These are phyloP conservation scores for Pedinophyceae sp. DNA, from an alignment of 139 green algal genomes.

Conservation along the genomic window DNA sequence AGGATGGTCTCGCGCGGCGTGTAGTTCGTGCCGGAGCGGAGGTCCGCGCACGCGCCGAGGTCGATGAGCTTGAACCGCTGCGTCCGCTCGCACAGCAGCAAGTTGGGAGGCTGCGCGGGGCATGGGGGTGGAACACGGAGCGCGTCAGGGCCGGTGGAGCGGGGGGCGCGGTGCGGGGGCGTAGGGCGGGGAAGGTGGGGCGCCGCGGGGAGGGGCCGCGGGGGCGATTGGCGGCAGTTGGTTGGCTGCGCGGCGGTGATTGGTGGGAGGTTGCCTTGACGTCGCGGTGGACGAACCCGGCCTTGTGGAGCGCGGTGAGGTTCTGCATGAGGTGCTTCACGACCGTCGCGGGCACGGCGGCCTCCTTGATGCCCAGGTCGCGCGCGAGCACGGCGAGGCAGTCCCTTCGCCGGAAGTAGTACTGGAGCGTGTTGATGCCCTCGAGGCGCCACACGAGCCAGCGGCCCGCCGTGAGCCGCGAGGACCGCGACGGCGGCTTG, in stretches of 20 bases:
- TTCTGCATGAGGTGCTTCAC: constrained; percentile 60
- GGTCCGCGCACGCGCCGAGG: constrained; percentile 68
- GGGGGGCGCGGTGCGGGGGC: too few species aligned
- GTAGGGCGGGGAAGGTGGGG: too few species aligned
- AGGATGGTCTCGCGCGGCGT: constrained; percentile 69
- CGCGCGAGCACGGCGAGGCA: background rate
- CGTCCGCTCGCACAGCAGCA: constrained; percentile 52
- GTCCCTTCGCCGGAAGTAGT: background rate
- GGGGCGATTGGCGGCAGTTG: too few species aligned
- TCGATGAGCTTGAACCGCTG: constrained; percentile 72
- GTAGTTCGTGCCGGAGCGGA: constrained; percentile 80
- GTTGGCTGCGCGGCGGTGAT: too few species aligned
- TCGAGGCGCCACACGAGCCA: constrained; percentile 47
- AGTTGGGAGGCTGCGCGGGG: constrained; percentile 72
- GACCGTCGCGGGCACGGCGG: constrained; percentile 43
- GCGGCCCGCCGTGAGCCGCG: background rate
- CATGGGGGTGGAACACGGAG: too few species aligned
- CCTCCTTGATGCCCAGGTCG: background rate
- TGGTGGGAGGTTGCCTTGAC: too few species aligned
- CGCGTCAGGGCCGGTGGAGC: too few species aligned
- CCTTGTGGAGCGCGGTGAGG: constrained; percentile 59
- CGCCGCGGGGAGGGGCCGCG: too few species aligned
- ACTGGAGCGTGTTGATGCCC: constrained; percentile 20
- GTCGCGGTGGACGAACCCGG: constrained; percentile 76
- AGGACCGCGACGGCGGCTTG: too few species aligned